Conservation (phyloP, 768 basidiomycete species). For the Terana coerulea region DNA sequence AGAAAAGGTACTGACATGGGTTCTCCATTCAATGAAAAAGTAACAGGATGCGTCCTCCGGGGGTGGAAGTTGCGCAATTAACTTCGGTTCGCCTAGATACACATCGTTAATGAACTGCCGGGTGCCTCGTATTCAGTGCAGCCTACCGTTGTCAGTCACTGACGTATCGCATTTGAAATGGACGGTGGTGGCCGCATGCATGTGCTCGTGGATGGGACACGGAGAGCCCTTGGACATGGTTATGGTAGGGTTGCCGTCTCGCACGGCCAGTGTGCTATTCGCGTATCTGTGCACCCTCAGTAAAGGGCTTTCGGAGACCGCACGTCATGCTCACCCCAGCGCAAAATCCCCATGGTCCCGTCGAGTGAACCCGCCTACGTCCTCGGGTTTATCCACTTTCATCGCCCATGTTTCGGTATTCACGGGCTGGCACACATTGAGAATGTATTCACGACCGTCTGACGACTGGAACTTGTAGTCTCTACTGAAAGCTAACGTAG, state of each 20-base stretch:
- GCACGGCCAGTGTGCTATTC: constrained; percentile 61
- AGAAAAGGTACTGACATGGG: constrained; percentile 62
- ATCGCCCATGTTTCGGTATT: constrained; percentile 55
- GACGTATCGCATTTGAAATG: constrained; percentile 75
- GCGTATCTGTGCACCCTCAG: constrained; percentile 38
- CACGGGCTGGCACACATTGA: constrained; percentile 65
- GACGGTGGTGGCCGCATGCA: constrained; percentile 61
- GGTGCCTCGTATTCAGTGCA: background rate
- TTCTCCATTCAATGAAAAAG: constrained; percentile 83
- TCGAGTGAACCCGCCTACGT: constrained; percentile 62
- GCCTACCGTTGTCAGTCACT: constrained; percentile 26
- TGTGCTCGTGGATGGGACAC: constrained; percentile 46
- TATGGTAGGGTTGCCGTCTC: constrained; percentile 51
- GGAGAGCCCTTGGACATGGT: constrained; percentile 59
- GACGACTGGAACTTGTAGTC: constrained; percentile 57
- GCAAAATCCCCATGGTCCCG: constrained; percentile 65
- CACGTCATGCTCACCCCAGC: constrained; percentile 51
- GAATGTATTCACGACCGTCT: constrained; percentile 41
- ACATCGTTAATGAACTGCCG: background rate
- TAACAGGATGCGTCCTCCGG: constrained; percentile 66
- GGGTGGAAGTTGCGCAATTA: constrained; percentile 69
- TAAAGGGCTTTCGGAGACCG: background rate
- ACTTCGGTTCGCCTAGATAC: constrained; percentile 41
- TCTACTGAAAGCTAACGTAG: constrained; percentile 39
- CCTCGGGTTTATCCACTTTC: constrained; percentile 44